Base-by-base conservation (phyloP, 768 basidiomycete species). In the Termitomyces sp. region DNA sequence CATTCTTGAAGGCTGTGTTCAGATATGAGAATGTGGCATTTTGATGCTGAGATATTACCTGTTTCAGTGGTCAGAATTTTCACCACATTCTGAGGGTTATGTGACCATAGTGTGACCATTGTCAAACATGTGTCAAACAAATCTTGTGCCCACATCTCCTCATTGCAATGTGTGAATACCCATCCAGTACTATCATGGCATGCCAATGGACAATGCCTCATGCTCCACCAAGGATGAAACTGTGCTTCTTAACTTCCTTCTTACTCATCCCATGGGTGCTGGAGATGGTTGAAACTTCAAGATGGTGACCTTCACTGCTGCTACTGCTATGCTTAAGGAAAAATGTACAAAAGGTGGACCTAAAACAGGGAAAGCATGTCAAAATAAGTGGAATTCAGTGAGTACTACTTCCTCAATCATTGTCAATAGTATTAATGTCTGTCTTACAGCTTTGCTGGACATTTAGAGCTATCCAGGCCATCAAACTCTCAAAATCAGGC, bases 401-500 rank as follows among this genome's bases (percentile, higher is more conserved):
- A 50, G 30, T 34, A 34, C 48, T 50, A 14, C n/a, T 50, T 20
- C 4, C 4, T 50, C 48, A 50, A 4, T 22, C 16, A 16, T 34
- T 50, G 10, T 9, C 4, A 5, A 13, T 49, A 43, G 42, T 24
- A 43, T 43, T 43, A 24, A 43, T 20, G 14, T 33, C 33, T 49
- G 27, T 20, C 16, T 20, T 50, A 12, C 9, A 50, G 48, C 32
- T 50, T 32, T n/a, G n/a, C 2, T 9, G 20, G 16, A 50, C 22
- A 4, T 50, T 34, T 32, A 5, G 18, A 18, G 58, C 45, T 14
- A 64, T 71, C 12, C 61, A 65, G 44, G 57, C 59, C 18, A 64
- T 69, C 52, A 43, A 42, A n/a, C 26, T 16, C 9, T 22, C n/a
- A 13, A 22, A 26, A 24, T 68, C 67, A 16, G 68, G 70, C 39